Base-by-base conservation (phyloP, 179 eudicot species). In the Spinacia oleracea region DNA sequence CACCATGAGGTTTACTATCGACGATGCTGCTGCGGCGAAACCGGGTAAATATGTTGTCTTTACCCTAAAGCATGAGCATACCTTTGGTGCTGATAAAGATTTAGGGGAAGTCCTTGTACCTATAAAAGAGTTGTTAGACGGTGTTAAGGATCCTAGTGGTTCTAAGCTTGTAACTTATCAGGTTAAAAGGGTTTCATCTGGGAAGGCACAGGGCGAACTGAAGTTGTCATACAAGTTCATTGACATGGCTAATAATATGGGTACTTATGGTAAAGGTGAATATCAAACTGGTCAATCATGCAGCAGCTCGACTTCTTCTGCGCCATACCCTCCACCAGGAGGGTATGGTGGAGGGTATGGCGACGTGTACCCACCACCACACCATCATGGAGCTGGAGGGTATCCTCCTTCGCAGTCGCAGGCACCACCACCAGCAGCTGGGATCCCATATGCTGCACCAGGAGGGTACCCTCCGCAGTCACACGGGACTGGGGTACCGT, bases 51-150 rank as follows among this genome's bases (percentile, higher is more conserved):
- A 46, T 20, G 48, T 88, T 15, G 71, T 84, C 18, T 84, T 88
- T 15, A 62, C 75, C 29, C 71, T 89, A 12, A 79, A 80, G 21
- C 89, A 83, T 32, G 88, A 86, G 60, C 79, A 80, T 20, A 70
- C 71, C 42, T 64, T 88, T n/a, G 82, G 86, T 9, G 86, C 83
- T 23, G 92, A 88, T 73, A 89, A 89, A 40, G 88, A 86, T 1
- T 58, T 89, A 1, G 91, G 91, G 0, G 91, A 85, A 66, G 87
- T 89, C 42, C 75, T 67, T 9, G 86, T 86, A 3, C 82, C 88
- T 0, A 2, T 88, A 4, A 85, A 77, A 29, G 91, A 86, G 64
- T 73, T 88, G 56, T 50, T 89, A 11, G 81, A 79, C 18, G 70
- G 83, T 40, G 81, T 65, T 16, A 74, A 73, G 23, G 86, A 83